These are phyloP conservation scores for Metarhizium rileyi DNA, from an alignment of 2,329 filamentous ascomycete genomes.

Conservation along the genomic window DNA sequence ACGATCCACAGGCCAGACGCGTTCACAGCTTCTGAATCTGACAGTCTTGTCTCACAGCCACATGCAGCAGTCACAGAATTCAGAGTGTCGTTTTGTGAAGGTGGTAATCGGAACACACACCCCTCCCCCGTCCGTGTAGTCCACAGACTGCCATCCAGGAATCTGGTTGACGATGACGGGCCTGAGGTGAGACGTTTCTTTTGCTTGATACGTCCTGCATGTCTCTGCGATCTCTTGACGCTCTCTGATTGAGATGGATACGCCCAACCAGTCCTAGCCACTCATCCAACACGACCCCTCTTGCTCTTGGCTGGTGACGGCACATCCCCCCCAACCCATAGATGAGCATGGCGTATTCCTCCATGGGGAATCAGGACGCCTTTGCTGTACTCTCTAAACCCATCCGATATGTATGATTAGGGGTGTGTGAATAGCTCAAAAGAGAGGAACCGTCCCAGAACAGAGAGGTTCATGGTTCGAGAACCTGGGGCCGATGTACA, in stretches of 20 bases:
- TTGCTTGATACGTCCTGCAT: not conserved
- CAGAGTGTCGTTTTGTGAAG: not conserved
- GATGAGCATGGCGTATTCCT: not conserved
- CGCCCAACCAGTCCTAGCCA: not conserved
- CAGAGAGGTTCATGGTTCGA: not conserved
- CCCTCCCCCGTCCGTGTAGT: not conserved
- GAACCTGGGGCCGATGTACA: not conserved
- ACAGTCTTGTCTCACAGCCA: not conserved
- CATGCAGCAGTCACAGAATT: not conserved
- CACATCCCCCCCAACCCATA: not conserved
- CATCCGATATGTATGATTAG: not conserved
- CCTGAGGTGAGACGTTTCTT: not conserved
- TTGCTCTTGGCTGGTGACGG: not conserved
- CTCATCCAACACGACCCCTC: not conserved
- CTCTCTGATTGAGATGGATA: too few relatives aligned
- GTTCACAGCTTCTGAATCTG: not conserved
- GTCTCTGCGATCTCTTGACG: not conserved
- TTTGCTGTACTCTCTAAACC: not conserved
- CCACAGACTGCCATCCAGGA: not conserved
- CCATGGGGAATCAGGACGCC: not conserved
- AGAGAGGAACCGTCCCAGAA: not conserved
- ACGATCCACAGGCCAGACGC: not conserved
- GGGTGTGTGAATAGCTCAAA: not conserved
- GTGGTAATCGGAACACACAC: not conserved
- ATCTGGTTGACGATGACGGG: not conserved